Percentiles rank a stretch among this genome's conserved stretches.
These are phyloP conservation scores for Fragosphaeria purpurea DNA, from an alignment of 2,329 filamentous ascomycete genomes.

Conservation along the genomic window DNA sequence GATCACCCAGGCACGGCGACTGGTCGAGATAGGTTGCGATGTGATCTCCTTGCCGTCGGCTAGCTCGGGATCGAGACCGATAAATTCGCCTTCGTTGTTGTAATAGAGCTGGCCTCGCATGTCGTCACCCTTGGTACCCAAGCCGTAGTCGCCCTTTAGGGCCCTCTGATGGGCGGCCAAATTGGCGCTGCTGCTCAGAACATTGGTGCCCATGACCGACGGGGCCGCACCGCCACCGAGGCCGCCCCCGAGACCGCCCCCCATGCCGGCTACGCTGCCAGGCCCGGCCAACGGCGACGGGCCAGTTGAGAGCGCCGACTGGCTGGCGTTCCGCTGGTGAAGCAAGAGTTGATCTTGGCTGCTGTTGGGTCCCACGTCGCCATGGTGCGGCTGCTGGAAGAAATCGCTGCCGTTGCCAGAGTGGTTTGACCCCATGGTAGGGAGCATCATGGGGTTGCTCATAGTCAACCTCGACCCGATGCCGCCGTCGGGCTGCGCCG, in stretches of 20 bases:
- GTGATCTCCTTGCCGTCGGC: conserved; percentile 68
- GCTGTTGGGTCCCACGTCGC: conserved; percentile 49
- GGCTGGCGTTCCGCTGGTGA: conserved; percentile 46
- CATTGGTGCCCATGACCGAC: conserved; percentile 18
- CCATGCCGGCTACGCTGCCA: conserved; percentile 8
- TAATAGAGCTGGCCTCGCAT: conserved; percentile 67
- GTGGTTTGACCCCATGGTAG: conserved; percentile 62
- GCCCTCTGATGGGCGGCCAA: conserved; percentile 36
- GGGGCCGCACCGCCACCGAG: conserved; percentile 36
- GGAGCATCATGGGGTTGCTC: conserved; percentile 27
- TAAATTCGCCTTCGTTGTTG: conserved; percentile 57
- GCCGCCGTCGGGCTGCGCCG: conserved; percentile 54
- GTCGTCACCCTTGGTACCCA: conserved; percentile 77
- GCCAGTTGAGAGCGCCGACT: conserved; percentile 35
- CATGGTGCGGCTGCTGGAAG: conserved; percentile 54
- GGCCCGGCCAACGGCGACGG: conserved; percentile 21
- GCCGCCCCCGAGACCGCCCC: conserved; percentile 28
- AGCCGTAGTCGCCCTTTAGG: conserved; percentile 71
- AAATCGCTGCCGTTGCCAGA: conserved; percentile 58
- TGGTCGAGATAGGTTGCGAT: conserved; percentile 51
- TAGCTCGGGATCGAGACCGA: conserved; percentile 66
- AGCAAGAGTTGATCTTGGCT: conserved; percentile 68
- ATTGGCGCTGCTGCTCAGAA: conserved; percentile 43
- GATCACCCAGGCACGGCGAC: conserved; percentile 67
- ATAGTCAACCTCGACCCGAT: conserved; percentile 12